phyloP scores from a whole-genome alignment of 208 protist genomes.

The Leishmania aethiopica region DNA sequence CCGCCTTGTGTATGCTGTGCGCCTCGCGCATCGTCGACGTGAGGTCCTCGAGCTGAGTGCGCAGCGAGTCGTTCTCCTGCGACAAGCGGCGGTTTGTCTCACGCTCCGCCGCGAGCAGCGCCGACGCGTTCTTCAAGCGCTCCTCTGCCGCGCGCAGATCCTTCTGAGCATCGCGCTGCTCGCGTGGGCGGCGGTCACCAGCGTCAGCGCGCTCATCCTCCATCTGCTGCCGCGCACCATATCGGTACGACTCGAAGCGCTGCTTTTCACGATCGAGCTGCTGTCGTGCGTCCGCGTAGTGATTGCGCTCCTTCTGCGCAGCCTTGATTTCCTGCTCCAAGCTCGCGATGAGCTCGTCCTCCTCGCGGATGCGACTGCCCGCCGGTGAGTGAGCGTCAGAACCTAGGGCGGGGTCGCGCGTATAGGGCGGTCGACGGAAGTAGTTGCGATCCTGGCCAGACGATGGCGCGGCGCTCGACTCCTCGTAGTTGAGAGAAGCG shows the following conservation, averaged over 20 bases:
- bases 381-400: neutral
- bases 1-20: slow-evolving; percentile 68
- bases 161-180: slow-evolving; percentile 59
- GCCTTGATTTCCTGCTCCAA: slow-evolving; percentile 77
- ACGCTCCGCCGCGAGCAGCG: slow-evolving; percentile 72
- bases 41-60: slow-evolving; percentile 75
- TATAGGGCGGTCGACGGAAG: slow-evolving; percentile 38
- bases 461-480: slow-evolving; percentile 26
- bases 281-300: slow-evolving; percentile 55
- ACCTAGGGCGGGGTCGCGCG: neutral
- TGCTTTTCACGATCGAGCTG: slow-evolving; percentile 82
- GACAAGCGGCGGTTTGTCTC: slow-evolving; percentile 65
- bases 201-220: slow-evolving; percentile 67
- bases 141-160: slow-evolving; percentile 77
- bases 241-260: slow-evolving; percentile 75
- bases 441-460: slow-evolving; percentile 50
- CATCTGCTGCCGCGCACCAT: slow-evolving; percentile 59
- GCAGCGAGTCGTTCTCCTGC: slow-evolving; percentile 83
- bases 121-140: slow-evolving; percentile 67
- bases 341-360: slow-evolving; percentile 71
- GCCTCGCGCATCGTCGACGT: slow-evolving; percentile 74
- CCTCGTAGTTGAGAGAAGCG: slow-evolving; percentile 36
- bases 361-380: slow-evolving; percentile 33
- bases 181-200: slow-evolving; percentile 41
- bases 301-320: slow-evolving; percentile 76